A percentile compares a stretch with the other conserved stretches of the same genome.
Evolutionary conservation across 805 yeast species (phyloP).

Genomic region (Wilhelminamyces savonicus): DNA sequence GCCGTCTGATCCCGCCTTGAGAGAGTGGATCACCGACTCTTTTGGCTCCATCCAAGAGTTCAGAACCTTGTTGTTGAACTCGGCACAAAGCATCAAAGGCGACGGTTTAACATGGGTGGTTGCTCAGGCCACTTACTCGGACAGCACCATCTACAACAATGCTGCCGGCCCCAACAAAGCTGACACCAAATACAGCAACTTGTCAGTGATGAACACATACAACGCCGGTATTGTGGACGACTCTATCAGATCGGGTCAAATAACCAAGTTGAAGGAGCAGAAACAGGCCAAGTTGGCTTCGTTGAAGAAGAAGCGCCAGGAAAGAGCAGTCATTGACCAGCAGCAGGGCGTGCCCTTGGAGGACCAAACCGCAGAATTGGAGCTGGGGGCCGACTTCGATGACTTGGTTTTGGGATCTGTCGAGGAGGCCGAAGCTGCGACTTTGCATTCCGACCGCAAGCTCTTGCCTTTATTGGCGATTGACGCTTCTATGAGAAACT

Average conservation of each 20-base stretch:
- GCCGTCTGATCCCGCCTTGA: conserved; percentile 29
- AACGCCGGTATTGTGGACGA: conserved; percentile 81
- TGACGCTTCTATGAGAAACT: conserved; percentile 67
- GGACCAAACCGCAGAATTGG: conserved; percentile 1
- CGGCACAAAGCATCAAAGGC: conserved; percentile 72
- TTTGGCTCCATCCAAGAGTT: conserved; percentile 80
- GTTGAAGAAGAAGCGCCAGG: conserved; percentile 16
- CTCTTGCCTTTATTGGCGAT: conserved; percentile 60
- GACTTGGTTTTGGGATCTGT: conserved; percentile 28
- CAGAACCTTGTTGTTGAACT: conserved; percentile 58
- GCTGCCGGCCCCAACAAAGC: conserved; percentile 13
- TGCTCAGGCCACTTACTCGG: conserved; percentile 43
- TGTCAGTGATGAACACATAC: conserved; percentile 77
- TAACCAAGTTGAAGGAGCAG: conserved; percentile 35
- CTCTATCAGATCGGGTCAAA: conserved; percentile 48
- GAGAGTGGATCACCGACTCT: conserved; percentile 45
- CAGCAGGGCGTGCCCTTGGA: conserved; percentile 1
- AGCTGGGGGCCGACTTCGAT: conserved; percentile 4
- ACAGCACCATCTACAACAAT: conserved; percentile 13
- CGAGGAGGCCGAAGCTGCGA: conserved; percentile 35
- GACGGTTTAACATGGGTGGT: conserved; percentile 91
- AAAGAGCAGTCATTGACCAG: conserved; percentile 11
- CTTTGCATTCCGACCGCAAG: conserved; percentile 30
- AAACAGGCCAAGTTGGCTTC: conserved; percentile 24
- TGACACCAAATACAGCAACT: conserved; percentile 31